Conservation (phyloP, 306 rosid genomes). For the Senna siamea region DNA sequence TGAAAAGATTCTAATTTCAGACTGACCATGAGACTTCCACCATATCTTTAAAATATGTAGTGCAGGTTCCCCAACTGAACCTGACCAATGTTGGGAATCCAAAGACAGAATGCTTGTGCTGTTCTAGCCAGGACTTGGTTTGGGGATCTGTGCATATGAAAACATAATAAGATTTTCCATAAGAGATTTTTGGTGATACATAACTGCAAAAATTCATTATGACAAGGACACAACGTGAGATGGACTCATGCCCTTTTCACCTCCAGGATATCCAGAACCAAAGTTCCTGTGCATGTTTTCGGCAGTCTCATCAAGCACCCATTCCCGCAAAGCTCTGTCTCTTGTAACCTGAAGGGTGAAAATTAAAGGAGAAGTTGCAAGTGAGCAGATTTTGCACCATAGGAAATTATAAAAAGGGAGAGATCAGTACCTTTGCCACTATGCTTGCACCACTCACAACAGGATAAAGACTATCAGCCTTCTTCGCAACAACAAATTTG, state of each 20-base stretch:
- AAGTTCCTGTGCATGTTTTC: constrained; percentile 72
- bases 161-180: constrained; percentile 37
- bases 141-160: constrained; percentile 64
- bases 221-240: constrained; percentile 8
- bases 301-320: constrained; percentile 90
- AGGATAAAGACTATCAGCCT: constrained; percentile 97
- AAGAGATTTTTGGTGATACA: background rate
- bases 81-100: constrained; percentile 95
- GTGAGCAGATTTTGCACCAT: background rate
- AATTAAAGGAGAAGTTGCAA: constrained; percentile 12
- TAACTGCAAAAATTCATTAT: background rate
- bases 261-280: constrained; percentile 99
- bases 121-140: constrained; percentile 84
- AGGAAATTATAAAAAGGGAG: background rate
- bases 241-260: constrained; percentile 44
- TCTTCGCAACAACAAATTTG: constrained; percentile 94
- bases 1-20: constrained; percentile 30
- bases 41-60: constrained; percentile 64
- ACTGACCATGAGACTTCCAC: constrained; percentile 85
- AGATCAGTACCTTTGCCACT: constrained; percentile 75
- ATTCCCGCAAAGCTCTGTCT: constrained; percentile 76
- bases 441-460: constrained; percentile 99
- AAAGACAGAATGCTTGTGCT: constrained; percentile 78
- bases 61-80: constrained; percentile 98
- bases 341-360: constrained; percentile 72